Evolutionary conservation across 345 rosid species (phyloP), one percentile per base, ranked within the genome.

Genomic region (Rhizophora apiculata): DNA sequence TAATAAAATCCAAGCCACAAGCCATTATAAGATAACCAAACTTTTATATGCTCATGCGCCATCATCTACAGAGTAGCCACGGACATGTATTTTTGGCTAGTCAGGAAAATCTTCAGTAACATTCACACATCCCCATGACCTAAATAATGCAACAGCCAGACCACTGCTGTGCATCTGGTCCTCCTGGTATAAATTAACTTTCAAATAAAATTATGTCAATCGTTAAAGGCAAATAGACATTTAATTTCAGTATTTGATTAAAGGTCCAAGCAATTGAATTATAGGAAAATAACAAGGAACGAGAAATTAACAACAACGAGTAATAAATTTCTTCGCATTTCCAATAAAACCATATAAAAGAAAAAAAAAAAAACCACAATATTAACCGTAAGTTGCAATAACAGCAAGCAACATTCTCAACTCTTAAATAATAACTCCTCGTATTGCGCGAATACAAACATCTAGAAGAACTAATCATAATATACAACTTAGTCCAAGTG

Each of bases 111-210:
- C 16, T 31, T 32, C 19, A 43, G 49, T 62, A 67, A 15, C n/a
- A 51, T 26, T 26, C 77, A 53, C 72, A 8, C 55, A 32, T 59
- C 36, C 64, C 54, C 11, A 68, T 18, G 54, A 46, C 20, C 67
- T 34, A 6, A 68, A 49, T 9, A 30, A 22, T 30, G 62, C 64
- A 64, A 20, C 21, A 54, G 24, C 30, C 65, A 57, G 22, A 51
- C n/a, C 37, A 55, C 26, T 48, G 26, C 37, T 20, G 46, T 15
- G 5, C 24, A 3, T 56, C 32, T 8, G 48, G 56, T 31, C 24
- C n/a, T 15, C 53, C 61, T 53, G 39, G 29, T 19, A 34, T 26
- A 7, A 1, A 8, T 60, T 43, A 22, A 27, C 53, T 4, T 13
- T 11, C 16, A 60, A 26, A 43, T 43, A 43, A 43, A 39, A 10